Conservation (phyloP, 1,284 basidiomycete species). For the Sanghuangporus sanghuang region DNA sequence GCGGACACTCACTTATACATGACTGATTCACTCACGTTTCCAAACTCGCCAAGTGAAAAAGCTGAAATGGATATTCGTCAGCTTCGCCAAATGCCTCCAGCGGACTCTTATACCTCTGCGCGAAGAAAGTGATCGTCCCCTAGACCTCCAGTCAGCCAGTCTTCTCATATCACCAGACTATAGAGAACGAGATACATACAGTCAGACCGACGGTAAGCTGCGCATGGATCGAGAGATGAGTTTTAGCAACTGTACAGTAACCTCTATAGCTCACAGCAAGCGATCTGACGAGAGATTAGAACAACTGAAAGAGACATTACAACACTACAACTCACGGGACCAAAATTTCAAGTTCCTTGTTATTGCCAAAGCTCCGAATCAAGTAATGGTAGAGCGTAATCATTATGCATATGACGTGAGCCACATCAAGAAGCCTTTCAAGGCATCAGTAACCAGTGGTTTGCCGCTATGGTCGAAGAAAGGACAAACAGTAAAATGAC, state of each 20-base stretch:
- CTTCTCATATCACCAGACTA: neutral
- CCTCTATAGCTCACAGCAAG: neutral
- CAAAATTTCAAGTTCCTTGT: constrained; percentile 6
- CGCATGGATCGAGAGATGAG: neutral
- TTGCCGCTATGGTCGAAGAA: neutral
- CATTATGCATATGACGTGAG: constrained; percentile 16
- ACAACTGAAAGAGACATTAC: neutral
- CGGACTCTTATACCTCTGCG: constrained; percentile 7
- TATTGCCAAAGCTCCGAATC: constrained; percentile 14
- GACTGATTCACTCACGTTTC: constrained; percentile 4
- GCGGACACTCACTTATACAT: neutral
- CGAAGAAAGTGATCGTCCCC: constrained; percentile 16
- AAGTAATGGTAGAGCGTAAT: constrained; percentile 15
- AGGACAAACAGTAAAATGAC: neutral
- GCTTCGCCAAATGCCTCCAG: neutral
- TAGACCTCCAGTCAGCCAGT: neutral
- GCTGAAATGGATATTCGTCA: neutral
- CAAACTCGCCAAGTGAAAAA: constrained; percentile 16
- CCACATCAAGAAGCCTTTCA: constrained; percentile 8
- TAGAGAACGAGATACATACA: neutral
- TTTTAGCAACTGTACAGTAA: neutral
- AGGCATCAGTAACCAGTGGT: neutral
- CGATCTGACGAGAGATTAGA: neutral
- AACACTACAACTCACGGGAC: constrained; percentile 4
- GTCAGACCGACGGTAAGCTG: constrained; percentile 15